These are phyloP conservation scores for Ophiostoma populinum DNA, from an alignment of 2,329 filamentous ascomycete species.

Conservation along the genomic window DNA sequence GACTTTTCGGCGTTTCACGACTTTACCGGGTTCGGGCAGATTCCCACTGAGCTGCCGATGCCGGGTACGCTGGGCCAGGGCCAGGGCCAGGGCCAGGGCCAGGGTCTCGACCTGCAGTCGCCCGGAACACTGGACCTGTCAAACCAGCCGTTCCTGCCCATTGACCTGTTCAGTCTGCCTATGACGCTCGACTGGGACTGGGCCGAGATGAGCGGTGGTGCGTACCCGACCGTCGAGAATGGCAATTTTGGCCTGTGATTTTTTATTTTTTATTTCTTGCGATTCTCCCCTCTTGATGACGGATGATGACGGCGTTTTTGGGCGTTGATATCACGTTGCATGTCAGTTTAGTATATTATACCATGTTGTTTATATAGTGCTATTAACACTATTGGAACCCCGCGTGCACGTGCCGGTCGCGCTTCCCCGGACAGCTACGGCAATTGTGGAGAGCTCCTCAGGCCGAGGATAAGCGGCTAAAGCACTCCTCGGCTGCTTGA, in stretches of 20 bases:
- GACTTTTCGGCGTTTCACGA: conserved; percentile 24
- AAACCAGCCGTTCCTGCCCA: conserved; percentile 72
- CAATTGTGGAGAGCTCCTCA: too few relatives aligned
- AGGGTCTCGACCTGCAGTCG: conserved; percentile 16
- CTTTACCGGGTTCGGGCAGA: conserved; percentile 25
- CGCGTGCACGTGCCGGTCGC: too few relatives aligned
- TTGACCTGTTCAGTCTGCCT: conserved; percentile 87
- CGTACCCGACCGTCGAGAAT: conserved; percentile 47
- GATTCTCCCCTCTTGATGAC: background rate
- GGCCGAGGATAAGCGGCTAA: too few relatives aligned
- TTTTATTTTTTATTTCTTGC: background rate
- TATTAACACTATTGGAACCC: too few relatives aligned
- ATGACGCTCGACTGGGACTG: conserved; percentile 89
- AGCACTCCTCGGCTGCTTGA: too few relatives aligned
- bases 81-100: background rate
- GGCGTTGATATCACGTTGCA: too few relatives aligned
- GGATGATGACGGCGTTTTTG: too few relatives aligned
- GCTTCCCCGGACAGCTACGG: too few relatives aligned
- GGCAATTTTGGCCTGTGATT: conserved; percentile 22
- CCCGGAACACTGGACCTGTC: conserved; percentile 28
- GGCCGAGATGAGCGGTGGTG: conserved; percentile 50
- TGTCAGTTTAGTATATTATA: too few relatives aligned
- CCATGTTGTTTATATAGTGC: too few relatives aligned
- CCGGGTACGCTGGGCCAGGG: too few relatives aligned
- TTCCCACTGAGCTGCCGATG: conserved; percentile 13